Base-by-base conservation (phyloP, 768 basidiomycete species). In the Tylopilus felleus region DNA sequence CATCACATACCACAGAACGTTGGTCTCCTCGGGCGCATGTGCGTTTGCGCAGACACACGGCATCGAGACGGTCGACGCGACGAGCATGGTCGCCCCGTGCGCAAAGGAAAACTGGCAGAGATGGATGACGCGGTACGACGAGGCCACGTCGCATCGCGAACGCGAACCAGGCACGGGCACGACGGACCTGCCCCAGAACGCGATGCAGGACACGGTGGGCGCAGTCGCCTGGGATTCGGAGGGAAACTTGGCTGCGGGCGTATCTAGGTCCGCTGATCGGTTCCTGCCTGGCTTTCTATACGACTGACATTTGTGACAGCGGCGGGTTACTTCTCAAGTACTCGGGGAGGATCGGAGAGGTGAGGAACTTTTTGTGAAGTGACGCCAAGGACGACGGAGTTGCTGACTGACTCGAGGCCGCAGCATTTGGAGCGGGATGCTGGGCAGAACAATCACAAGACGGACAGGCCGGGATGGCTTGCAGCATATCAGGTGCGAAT, bases 271-370 rank as follows among this genome's bases (percentile, higher is more conserved):
- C 47, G 66, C 35, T 23, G 17, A 44, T 36, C 9, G 47, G 31
- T 21, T 35, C 27, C 7, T 14, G 22, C 8, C 16, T 27, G 16
- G 7, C 27, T 16, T 5, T 23, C 12, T 5, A 23, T 2, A 25
- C 5, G 31, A 23, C 52, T 49, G 47, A 60, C 13, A 12, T 27
- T 19, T 5, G 3, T 38, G 45, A 35, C 53, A 92, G 90, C 58
- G 90, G 90, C 6, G 90, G 90, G 0, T 67, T 93, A n/a, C 73
- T 93, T 48, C 75, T 93, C 51, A 93, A 93, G 65, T 68, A 75
- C 45, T 76, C 88, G 4, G 90, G 90, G 13, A 75, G 90, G 44
- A 67, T 91, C 4, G 91, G 90, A 27, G 88, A 92, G 75, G 89
- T 89, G 39, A 58, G 61, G 47, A 14, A 10, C 40, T 13, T 52